Percentiles rank a stretch among this genome's conserved stretches.
Evolutionary conservation across 148 eudicot genomes (phyloP).

Genomic region (Persicaria maculosa): DNA sequence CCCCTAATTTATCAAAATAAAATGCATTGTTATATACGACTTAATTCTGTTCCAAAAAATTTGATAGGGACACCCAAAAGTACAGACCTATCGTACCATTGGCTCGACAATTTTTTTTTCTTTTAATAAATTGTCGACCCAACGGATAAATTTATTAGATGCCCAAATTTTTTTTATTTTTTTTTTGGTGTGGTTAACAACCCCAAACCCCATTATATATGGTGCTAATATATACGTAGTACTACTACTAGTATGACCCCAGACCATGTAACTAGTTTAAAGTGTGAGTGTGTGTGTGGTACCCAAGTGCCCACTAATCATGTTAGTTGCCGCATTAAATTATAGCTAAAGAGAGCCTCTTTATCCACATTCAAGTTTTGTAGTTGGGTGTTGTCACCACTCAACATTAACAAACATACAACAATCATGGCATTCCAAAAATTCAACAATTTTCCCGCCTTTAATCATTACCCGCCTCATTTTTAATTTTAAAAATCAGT

Average conservation of each 20-base stretch:
- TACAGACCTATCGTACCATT: no score
- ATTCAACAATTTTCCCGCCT: not conserved
- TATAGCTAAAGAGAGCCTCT: not conserved
- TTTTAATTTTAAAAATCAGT: not conserved
- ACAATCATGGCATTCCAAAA: not conserved
- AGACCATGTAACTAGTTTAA: not conserved
- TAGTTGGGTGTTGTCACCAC: not conserved
- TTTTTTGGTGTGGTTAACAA: no score
- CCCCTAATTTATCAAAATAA: no score
- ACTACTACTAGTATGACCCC: not conserved
- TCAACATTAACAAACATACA: slow-evolving; percentile 5
- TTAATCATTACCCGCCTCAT: not conserved
- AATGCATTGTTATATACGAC: no score
- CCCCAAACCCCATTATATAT: no score
- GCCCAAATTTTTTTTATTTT: no score
- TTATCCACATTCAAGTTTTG: not conserved
- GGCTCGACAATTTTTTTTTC: no score
- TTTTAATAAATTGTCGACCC: no score
- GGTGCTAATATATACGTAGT: no score
- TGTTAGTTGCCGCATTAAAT: not conserved
- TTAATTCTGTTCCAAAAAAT: no score
- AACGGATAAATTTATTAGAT: no score
- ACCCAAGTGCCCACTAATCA: not conserved
- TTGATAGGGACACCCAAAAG: no score
- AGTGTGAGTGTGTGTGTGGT: not conserved